Conservation (phyloP, 192 early-diverging fungal species). For the Thoreauomyces humboldtii region DNA sequence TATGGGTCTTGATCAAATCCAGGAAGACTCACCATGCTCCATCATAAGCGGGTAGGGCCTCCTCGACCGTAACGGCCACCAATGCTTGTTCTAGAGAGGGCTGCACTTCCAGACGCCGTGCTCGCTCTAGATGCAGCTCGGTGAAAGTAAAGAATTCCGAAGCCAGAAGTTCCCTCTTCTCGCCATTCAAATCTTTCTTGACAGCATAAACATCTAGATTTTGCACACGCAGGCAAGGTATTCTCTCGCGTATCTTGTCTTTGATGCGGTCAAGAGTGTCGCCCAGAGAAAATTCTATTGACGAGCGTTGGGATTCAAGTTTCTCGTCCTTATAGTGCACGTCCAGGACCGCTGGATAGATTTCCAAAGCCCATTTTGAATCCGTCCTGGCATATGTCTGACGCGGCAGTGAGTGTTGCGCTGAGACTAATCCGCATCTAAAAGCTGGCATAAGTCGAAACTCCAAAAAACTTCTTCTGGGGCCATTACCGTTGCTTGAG, state of each 20-base stretch:
- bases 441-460: background rate
- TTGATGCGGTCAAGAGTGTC: background rate
- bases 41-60: no score
- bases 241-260: background rate
- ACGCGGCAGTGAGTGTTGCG: background rate
- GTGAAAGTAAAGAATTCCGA: no score
- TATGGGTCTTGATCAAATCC: no score
- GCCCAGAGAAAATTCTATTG: background rate
- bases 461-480: background rate
- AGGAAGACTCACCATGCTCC: no score
- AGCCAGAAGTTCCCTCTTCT: no score
- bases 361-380: background rate
- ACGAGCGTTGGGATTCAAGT: background rate
- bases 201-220: no score
- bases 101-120: background rate
- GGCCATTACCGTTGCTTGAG: background rate
- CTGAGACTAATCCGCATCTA: background rate
- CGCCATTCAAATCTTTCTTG: no score
- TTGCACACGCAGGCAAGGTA: no score
- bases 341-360: background rate
- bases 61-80: no score
- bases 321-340: background rate
- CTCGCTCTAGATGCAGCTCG: constrained; percentile 12
- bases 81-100: no score
- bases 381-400: background rate